Base-by-base conservation (phyloP, 2,329 filamentous ascomycete species). In the Lachnellula subtilissima region DNA sequence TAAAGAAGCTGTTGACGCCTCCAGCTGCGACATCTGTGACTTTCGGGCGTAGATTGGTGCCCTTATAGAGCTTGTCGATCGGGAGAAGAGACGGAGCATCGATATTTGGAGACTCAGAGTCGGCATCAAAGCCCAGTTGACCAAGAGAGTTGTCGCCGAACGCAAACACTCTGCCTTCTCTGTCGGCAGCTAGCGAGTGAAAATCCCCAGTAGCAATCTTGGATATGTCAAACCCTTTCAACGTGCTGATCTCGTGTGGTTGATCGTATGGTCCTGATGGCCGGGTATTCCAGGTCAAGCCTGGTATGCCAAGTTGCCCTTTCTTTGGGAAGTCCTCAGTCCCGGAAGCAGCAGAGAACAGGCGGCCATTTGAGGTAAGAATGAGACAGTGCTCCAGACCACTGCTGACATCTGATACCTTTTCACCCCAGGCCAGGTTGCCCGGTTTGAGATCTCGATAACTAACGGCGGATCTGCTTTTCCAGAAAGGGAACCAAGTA, bases 71-170 rank as follows among this genome's bases (percentile, higher is more conserved):
- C 59, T 81, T 83, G 58, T 83, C 81, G 40, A 89, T 80, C 1
- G 89, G 82, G 2, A 97, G 70, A 5, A 86, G 79, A 3, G 85
- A 83, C 0, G 94, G 91, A 0, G 80, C 79, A 61, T 93, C 88
- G 23, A 88, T 76, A 55, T 75, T 81, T 7, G 83, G 77, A 15
- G 82, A 76, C 28, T 86, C 81, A 0, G 80, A 70, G 49, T 84
- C 84, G 52, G 81, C 83, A 50, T 90, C 84, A 65, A 93, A 85
- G n/a, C 93, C 93, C 3, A 97, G 79, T 72, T 97, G 94, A n/a
- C 94, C 94, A 45, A 84, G 82, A 0, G 86, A 85, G 73, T 97
- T 97, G 71, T 97, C 92, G 39, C 94, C 94, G 74, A 96, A 97
- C 6, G 85, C 79, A 71, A 94, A 96, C 15, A 94, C 80, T 15